Base-by-base conservation (phyloP, 1,284 basidiomycete species). In the Pseudozyma sp. region DNA sequence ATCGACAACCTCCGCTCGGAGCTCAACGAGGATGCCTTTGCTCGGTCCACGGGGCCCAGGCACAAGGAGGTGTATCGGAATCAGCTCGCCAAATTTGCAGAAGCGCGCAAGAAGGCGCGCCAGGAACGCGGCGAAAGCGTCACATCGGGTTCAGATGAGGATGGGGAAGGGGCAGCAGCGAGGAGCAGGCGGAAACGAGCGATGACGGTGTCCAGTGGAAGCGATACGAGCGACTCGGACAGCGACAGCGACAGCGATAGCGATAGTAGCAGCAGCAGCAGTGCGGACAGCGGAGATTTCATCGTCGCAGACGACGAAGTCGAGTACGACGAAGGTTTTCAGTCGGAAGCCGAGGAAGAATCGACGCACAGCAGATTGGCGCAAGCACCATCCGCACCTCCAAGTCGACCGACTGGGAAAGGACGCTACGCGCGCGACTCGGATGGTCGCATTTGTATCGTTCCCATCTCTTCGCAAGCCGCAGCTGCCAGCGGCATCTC, bases 21-120 rank as follows among this genome's bases (percentile, higher is more conserved):
- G 39, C 56, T 77, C 40, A 77, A 77, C 55, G 71, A 68, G n/a
- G 68, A 77, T 53, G 72, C 75, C 0, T 67, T 75, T 46, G 64
- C 62, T 17, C 59, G 75, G 0, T 75, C 72, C 2, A 71, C 75
- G 0, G 75, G 61, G 4, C 47, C 56, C 3, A 42, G 61, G 10
- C 60, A 68, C 33, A 75, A 75, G 45, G 68, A 71, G 14, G 59
- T 63, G 19, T 75, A 54, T 24, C 45, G 64, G 16, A 69, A 53
- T 40, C 59, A 67, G 58, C 56, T 75, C 5, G 72, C 58, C 6
- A 50, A 39, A n/a, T 54, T 75, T 24, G 19, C 54, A 3, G 42
- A 66, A 49, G 67, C 68, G 11, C 60, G 72, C 30, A 55, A 60
- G 56, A 66, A 65, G 46, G 56, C 57, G 14, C 35, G 50, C 24